Evolutionary conservation across 2,329 filamentous ascomycete genomes (phyloP).

Genomic region (Aureobasidium lini): DNA sequence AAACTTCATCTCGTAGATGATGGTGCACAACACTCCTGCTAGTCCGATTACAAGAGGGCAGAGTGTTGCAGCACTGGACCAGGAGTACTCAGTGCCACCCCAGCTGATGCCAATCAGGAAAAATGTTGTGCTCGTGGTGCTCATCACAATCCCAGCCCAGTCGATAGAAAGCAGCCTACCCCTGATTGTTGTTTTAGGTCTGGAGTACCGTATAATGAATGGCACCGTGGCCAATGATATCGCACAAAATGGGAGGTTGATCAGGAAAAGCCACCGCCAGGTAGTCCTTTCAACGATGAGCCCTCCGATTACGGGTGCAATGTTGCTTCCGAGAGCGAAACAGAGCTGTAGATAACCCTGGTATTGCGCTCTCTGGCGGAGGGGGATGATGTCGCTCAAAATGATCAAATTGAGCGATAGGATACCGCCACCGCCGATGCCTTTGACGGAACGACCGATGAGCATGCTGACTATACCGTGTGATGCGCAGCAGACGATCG

Average conservation of each 20-base stretch:
- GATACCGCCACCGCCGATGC: slow-evolving; percentile 42
- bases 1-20: slow-evolving; percentile 32
- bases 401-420: slow-evolving; percentile 44
- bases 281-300: neutral
- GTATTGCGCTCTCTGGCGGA: slow-evolving; percentile 40
- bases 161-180: slow-evolving; percentile 41
- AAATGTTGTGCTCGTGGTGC: slow-evolving; percentile 45
- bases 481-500: slow-evolving; percentile 26
- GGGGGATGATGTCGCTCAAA: slow-evolving; percentile 43
- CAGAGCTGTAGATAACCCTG: slow-evolving; percentile 24
- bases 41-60: slow-evolving; percentile 31
- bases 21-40: slow-evolving; percentile 26
- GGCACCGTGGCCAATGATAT: slow-evolving; percentile 42
- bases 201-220: slow-evolving; percentile 46
- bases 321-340: slow-evolving; percentile 29
- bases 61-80: slow-evolving; percentile 31
- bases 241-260: slow-evolving; percentile 47
- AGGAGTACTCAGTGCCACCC: slow-evolving; percentile 37
- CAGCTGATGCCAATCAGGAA: slow-evolving; percentile 48
- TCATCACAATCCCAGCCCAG: slow-evolving; percentile 46
- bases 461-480: neutral
- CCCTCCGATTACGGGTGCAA: slow-evolving; percentile 23
- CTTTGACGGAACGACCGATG: slow-evolving; percentile 46
- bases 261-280: slow-evolving; percentile 42
- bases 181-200: slow-evolving; percentile 41